These are phyloP conservation scores for Myochromella boudieri DNA, from an alignment of 768 basidiomycete genomes.

Conservation along the genomic window DNA sequence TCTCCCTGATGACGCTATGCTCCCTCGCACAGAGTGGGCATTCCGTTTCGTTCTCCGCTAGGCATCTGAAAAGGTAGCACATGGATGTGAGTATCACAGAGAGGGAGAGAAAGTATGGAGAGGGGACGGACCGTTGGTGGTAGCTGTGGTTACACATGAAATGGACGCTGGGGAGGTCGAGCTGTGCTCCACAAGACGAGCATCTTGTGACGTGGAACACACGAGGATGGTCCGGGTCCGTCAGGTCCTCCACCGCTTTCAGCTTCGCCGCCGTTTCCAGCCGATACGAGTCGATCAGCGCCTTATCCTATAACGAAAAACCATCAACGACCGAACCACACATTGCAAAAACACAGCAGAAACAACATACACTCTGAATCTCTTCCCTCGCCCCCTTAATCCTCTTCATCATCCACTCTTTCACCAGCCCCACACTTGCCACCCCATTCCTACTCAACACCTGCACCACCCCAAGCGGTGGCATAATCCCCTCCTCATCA, in stretches of 20 bases:
- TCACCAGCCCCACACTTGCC: conserved; percentile 88
- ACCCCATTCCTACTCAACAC: conserved; percentile 86
- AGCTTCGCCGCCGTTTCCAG: conserved; percentile 79
- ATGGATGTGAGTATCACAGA: not conserved
- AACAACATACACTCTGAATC: conserved; percentile 69
- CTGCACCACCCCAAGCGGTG: conserved; percentile 88
- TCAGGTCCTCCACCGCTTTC: conserved; percentile 78
- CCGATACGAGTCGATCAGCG: conserved; percentile 85
- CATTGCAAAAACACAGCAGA: conserved; percentile 2
- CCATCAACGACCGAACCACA: no score
- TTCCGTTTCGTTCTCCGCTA: conserved; percentile 86
- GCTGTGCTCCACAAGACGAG: conserved; percentile 82
- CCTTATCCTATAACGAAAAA: conserved; percentile 84
- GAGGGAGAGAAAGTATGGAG: no score
- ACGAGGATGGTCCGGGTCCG: conserved; percentile 73
- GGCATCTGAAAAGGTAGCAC: conserved; percentile 53
- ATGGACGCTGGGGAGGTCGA: conserved; percentile 91
- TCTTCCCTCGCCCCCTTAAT: conserved; percentile 74
- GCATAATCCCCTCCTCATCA: conserved; percentile 79
- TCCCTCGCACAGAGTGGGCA: conserved; percentile 88
- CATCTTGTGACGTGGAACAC: conserved; percentile 96
- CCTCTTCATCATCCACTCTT: conserved; percentile 84
- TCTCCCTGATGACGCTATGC: conserved; percentile 88
- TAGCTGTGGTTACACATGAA: conserved; percentile 99
- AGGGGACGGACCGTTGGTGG: conserved; percentile 84